These are phyloP conservation scores for Talaromyces sp. DNA, from an alignment of 2,329 filamentous ascomycete genomes.

Conservation along the genomic window DNA sequence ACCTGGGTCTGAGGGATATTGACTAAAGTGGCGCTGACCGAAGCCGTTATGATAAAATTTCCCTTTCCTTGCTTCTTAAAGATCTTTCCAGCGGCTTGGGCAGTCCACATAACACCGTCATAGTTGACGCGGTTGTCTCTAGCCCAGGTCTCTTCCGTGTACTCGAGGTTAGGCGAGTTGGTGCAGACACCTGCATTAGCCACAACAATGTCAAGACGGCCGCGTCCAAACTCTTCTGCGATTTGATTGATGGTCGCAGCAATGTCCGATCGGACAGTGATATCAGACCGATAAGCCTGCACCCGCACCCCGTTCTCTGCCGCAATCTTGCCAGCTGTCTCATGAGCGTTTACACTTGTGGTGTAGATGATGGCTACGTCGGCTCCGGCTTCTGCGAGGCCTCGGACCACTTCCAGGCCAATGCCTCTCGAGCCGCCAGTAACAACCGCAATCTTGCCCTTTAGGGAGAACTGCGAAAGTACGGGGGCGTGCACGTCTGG, in stretches of 20 bases:
- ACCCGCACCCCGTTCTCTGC: conserved; percentile 24
- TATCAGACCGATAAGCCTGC: conserved; percentile 33
- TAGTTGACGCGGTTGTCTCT: conserved; percentile 37
- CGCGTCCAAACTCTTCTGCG: conserved; percentile 34
- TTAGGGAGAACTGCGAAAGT: conserved; percentile 18
- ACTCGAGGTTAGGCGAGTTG: conserved; percentile 33
- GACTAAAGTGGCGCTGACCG: conserved; percentile 34
- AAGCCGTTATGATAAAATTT: conserved; percentile 37
- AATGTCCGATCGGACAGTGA: conserved; percentile 26
- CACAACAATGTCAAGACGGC: conserved; percentile 43
- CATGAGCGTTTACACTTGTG: background rate
- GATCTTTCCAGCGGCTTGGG: conserved; percentile 33
- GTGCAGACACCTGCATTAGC: conserved; percentile 42
- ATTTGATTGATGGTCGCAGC: conserved; percentile 29
- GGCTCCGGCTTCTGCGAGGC: conserved; percentile 37
- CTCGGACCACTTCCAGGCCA: conserved; percentile 35
- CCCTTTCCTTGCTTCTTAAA: conserved; percentile 34
- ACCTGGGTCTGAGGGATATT: conserved; percentile 38
- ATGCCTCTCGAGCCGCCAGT: conserved; percentile 34
- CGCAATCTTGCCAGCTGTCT: conserved; percentile 17
- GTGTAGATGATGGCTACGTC: conserved; percentile 21
- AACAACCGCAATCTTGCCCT: conserved; percentile 24
- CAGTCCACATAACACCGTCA: conserved; percentile 36
- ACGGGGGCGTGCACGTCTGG: background rate
- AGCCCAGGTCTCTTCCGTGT: conserved; percentile 35